Base-by-base conservation (phyloP, 352 stramenopile species). In the Phytophthora rubi region DNA sequence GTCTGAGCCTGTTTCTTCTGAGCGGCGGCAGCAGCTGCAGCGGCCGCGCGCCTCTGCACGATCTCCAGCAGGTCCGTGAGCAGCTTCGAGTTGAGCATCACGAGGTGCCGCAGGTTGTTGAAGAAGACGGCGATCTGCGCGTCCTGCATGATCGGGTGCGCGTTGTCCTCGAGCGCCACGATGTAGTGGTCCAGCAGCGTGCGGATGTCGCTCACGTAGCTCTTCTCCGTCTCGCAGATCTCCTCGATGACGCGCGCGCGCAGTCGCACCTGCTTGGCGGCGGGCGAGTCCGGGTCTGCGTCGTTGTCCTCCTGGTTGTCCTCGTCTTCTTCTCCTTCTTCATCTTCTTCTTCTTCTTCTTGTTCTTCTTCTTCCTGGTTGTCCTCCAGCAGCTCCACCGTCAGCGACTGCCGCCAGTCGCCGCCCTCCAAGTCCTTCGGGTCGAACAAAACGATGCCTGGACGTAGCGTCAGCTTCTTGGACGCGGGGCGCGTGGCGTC, bases 91-190 rank as follows among this genome's bases (percentile, higher is more conserved):
- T 96, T 94, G 62, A 96, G 80, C 82, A 92, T 92, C 30, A 94
- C 84, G 2, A 96, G 73, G 60, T 94, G 82, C 9, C 86, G 73
- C 37, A 96, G 48, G 32, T 89, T 94, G 73, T 93, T 94, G 64
- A 96, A 96, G 52, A 96, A 96, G 15, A 96, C 89, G 45, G 89
- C 89, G 56, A 95, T 93, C 70, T 93, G 85, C 2, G 86, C 83
- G 70, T 96, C 86, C 32, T 89, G 79, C 81, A 93, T 90, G 54
- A 96, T 91, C 23, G 81, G 85, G 61, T 94, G 85, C 39, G 80
- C 81, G 59, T 88, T 91, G 59, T 90, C 84, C 53, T 94, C 85
- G 21, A 96, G 74, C 26, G 85, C 80, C 35, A 92, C 85, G 33
- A 96, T 91, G 66, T 94, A 96, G 39, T 83, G 81, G 65, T 94